Evolutionary conservation across 768 basidiomycete genomes (phyloP).

Genomic region (Leucosporidium yakuticum): DNA sequence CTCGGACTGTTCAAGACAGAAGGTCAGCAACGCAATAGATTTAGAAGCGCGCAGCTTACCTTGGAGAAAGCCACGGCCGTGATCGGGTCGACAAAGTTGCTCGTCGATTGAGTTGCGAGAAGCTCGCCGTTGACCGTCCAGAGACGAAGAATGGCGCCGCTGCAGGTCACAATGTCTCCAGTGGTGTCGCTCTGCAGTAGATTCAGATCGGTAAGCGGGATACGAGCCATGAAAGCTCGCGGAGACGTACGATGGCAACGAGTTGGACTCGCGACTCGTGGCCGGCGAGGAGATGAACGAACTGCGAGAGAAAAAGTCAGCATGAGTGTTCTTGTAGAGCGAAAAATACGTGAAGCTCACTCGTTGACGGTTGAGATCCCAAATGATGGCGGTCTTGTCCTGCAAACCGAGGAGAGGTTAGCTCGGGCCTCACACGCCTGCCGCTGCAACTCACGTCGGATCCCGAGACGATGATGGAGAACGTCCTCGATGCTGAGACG

Average conservation of each 20-base stretch:
- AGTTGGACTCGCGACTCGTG: neutral
- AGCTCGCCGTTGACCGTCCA: slow-evolving; percentile 12
- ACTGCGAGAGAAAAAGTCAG: neutral
- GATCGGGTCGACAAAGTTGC: neutral
- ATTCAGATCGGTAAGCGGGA: no score
- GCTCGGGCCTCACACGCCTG: neutral
- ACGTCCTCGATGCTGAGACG: neutral
- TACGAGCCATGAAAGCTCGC: no score
- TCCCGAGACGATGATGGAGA: slow-evolving; percentile 5
- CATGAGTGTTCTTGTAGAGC: no score
- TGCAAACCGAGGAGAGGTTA: neutral
- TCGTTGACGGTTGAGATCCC: slow-evolving; percentile 7
- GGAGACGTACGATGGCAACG: slow-evolving; percentile 3
- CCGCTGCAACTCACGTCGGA: neutral
- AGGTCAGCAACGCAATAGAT: neutral
- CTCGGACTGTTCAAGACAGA: neutral
- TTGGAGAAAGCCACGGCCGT: neutral
- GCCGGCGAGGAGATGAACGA: neutral
- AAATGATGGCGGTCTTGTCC: slow-evolving; percentile 4
- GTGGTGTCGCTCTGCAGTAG: slow-evolving; percentile 8
- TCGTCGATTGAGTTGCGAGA: neutral
- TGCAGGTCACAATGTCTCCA: slow-evolving; percentile 8
- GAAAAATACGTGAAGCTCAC: neutral
- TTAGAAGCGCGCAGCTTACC: neutral
- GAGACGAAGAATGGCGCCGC: neutral